Evolutionary conservation across 2,329 filamentous ascomycete genomes (phyloP).

Genomic region (Apiospora malaysiana): DNA sequence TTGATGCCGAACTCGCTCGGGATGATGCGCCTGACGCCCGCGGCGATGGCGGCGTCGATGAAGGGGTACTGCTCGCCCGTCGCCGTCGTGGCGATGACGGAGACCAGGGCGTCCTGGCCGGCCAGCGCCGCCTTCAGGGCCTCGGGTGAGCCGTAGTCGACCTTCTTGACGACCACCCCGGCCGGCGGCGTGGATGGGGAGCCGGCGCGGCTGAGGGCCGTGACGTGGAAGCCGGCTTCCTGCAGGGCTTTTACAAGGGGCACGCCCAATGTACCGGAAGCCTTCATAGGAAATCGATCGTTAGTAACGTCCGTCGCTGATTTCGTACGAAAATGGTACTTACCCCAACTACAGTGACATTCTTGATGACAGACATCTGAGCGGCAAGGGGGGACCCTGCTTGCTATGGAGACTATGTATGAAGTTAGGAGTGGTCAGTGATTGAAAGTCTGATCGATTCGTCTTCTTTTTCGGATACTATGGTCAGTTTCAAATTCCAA

Average conservation of each 20-base stretch:
- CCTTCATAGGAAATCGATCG: conserved; percentile 29
- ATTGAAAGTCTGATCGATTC: background rate
- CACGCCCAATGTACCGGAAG: conserved; percentile 40
- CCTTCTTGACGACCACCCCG: conserved; percentile 48
- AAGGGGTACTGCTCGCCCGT: conserved; percentile 55
- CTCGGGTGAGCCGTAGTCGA: conserved; percentile 52
- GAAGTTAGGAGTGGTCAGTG: too few relatives aligned
- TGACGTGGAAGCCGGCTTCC: conserved; percentile 50
- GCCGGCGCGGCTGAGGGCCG: conserved; percentile 53
- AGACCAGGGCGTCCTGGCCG: conserved; percentile 61
- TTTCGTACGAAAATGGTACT: background rate
- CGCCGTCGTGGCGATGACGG: conserved; percentile 48
- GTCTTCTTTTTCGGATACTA: background rate
- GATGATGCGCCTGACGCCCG: conserved; percentile 62
- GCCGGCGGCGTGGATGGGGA: conserved; percentile 45
- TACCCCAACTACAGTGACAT: conserved; percentile 26
- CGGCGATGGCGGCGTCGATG: conserved; percentile 60
- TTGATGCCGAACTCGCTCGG: conserved; percentile 58
- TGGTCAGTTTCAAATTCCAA: background rate
- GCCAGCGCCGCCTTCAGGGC: conserved; percentile 54
- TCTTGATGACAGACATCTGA: conserved; percentile 25
- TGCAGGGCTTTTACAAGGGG: conserved; percentile 37
- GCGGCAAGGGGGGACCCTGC: background rate
- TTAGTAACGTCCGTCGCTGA: background rate
- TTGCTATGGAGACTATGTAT: background rate